Evolutionary conservation across 1,139 yeast genomes (phyloP), one percentile per base, ranked within the genome.

Genomic region (Zygotorulaspora mrakii): DNA sequence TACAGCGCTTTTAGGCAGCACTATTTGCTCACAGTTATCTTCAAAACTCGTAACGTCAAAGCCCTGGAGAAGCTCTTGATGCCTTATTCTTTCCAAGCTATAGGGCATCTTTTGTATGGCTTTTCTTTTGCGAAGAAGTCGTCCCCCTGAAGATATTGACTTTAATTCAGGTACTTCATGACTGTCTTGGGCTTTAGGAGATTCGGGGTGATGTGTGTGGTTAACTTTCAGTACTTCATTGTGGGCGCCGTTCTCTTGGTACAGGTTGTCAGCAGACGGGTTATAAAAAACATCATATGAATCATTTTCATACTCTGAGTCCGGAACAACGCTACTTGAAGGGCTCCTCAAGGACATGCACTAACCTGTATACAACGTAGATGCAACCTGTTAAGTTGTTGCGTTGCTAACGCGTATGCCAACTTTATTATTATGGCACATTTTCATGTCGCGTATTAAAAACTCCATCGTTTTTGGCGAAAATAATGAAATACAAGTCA

Each of bases 101-200:
- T 61, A 61, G 2, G 64, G 64, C 53, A 55, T 52, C 38, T 52
- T 57, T 37, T 61, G 64, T 11, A 60, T 58, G 1, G 64, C 64
- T 22, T 50, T 60, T 26, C 65, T 49, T 39, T 55, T 52, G 24
- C 64, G 43, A 12, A 59, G 31, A 9, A 49, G 43, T 42, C 58
- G 39, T 25, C 11, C 14, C 23, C 32, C 11, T 7, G 18, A 12
- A 14, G 17, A 16, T 16, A 13, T 33, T 31, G 16, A 23, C 9
- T 18, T 12, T 16, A 23, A 20, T 24, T 26, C 35, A 4, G 33
- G 13, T 13, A 16, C 18, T 11, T 24, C 28, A 9, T 24, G 31
- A 36, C 20, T 20, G 18, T 36, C 35, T 17, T 31, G 27, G 10
- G 35, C 25, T 16, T 14, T 31, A 12, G 27, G 18, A 16, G 29